phyloP scores from a whole-genome alignment of 1,139 yeast species.

The Protomyces inundatus region DNA sequence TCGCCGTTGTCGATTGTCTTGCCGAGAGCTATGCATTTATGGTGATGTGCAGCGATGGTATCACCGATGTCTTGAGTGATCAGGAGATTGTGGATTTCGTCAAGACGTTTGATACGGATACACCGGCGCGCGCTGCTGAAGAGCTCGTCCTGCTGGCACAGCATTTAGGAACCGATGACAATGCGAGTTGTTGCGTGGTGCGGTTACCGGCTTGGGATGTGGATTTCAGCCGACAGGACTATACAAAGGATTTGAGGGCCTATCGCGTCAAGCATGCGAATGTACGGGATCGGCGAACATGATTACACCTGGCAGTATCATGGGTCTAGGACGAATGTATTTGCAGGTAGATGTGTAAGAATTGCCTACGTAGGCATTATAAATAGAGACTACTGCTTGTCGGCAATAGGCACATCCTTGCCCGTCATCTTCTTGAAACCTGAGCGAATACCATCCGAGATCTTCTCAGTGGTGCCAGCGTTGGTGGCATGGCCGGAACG shows the following conservation, averaged over 20 bases:
- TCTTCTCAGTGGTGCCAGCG: constrained; percentile 26
- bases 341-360: no score
- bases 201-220: constrained; percentile 71
- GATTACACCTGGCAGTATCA: neutral
- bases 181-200: constrained; percentile 81
- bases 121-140: constrained; percentile 75
- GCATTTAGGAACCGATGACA: constrained; percentile 87
- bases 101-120: constrained; percentile 57
- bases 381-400: constrained; percentile 5
- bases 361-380: neutral
- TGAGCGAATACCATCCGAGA: constrained; percentile 23
- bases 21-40: constrained; percentile 54
- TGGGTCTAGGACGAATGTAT: neutral
- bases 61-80: constrained; percentile 70
- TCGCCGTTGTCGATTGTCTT: constrained; percentile 50
- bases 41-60: constrained; percentile 78
- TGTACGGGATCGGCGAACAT: constrained; percentile 16
- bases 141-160: constrained; percentile 81
- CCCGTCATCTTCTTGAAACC: constrained; percentile 27
- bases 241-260: constrained; percentile 16
- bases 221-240: constrained; percentile 13
- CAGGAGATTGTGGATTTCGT: constrained; percentile 88
- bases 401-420: constrained; percentile 25
- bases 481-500: constrained; percentile 23
- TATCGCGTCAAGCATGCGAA: constrained; percentile 9